A percentile compares a stretch with the other conserved stretches of the same genome.
Evolutionary conservation across 768 basidiomycete genomes (phyloP).

Genomic region (Boletus rubroflammeus): DNA sequence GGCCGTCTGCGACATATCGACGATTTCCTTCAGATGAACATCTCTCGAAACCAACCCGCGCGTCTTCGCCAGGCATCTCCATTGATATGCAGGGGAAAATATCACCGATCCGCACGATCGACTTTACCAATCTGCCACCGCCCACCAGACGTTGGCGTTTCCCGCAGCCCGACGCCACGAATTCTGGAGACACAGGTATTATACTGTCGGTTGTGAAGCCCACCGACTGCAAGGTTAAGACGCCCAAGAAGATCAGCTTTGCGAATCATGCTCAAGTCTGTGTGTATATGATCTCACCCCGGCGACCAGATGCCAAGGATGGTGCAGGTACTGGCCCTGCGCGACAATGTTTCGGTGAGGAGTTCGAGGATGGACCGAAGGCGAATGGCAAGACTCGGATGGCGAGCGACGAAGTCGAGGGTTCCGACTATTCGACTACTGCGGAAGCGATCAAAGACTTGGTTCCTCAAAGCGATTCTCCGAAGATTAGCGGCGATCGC

Average conservation of each 20-base stretch:
- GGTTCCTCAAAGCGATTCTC: not conserved
- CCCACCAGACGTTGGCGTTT: conserved; percentile 12
- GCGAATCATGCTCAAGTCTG: conserved; percentile 22
- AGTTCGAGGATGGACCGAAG: not conserved
- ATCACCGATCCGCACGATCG: conserved; percentile 21
- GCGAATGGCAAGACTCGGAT: not conserved
- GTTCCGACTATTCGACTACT: not conserved
- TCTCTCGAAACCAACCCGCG: not conserved
- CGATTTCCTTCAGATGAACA: not conserved
- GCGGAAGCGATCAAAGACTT: not conserved
- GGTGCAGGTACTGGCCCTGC: not conserved
- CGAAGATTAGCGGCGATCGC: not conserved
- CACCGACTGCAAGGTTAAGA: conserved; percentile 14
- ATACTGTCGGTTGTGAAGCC: conserved; percentile 5
- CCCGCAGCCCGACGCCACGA: not conserved
- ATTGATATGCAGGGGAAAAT: not conserved
- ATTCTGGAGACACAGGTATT: not conserved
- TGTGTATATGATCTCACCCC: conserved; percentile 17
- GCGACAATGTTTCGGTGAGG: not conserved
- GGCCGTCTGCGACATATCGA: not conserved
- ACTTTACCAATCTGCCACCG: conserved; percentile 25
- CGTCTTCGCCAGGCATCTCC: not conserved
- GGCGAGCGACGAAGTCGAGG: not conserved
- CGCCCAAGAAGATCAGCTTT: conserved; percentile 26
- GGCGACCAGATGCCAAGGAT: not conserved